Evolutionary conservation across 1,284 basidiomycete species (phyloP).

Genomic region (Moniliella sp.): DNA sequence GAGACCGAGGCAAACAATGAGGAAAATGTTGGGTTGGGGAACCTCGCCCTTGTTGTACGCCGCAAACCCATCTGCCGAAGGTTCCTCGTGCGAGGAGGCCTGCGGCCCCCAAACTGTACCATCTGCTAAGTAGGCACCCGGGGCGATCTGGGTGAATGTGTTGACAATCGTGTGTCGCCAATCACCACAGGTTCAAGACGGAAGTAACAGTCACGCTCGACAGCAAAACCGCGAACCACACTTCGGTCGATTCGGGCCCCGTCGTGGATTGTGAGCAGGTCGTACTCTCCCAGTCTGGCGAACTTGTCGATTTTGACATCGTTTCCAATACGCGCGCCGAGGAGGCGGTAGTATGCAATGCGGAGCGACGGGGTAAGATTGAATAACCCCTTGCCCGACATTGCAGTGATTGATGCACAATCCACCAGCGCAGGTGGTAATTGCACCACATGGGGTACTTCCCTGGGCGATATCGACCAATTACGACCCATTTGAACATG

Average conservation of each 20-base stretch:
- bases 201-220: constrained; percentile 31
- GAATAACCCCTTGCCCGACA: constrained; percentile 26
- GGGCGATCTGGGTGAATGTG: constrained; percentile 31
- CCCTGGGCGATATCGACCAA: constrained; percentile 27
- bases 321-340: constrained; percentile 27
- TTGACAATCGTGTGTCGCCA: constrained; percentile 31
- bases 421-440: constrained; percentile 33
- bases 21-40: constrained; percentile 18
- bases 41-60: constrained; percentile 25
- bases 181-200: constrained; percentile 28
- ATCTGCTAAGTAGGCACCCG: constrained; percentile 26
- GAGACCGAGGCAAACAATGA: constrained; percentile 20
- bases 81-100: constrained; percentile 28
- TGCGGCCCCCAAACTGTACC: constrained; percentile 32
- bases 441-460: constrained; percentile 33
- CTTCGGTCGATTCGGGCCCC: constrained; percentile 27
- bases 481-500: constrained; percentile 31
- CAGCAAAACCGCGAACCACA: constrained; percentile 27
- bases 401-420: constrained; percentile 31
- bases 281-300: constrained; percentile 24
- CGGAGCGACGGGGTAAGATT: constrained; percentile 17
- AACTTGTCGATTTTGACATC: constrained; percentile 25
- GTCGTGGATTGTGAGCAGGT: constrained; percentile 32
- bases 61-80: constrained; percentile 26
- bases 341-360: constrained; percentile 25